Evolutionary conservation across 2,329 filamentous ascomycete species (phyloP), one percentile per base, ranked within the genome.

Genomic region (Xylaria multiplex): DNA sequence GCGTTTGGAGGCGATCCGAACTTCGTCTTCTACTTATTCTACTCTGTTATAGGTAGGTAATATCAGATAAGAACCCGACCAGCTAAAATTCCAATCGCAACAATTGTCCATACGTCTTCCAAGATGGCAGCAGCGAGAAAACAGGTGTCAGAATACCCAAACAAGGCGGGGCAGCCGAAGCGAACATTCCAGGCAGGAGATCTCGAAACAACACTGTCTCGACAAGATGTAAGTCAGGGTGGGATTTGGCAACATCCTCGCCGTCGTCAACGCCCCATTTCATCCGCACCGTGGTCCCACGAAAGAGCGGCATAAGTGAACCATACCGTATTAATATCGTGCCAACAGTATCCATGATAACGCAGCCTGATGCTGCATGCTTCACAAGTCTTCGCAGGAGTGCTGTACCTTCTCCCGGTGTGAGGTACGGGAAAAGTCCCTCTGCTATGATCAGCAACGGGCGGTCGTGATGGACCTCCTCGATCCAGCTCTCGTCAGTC

Each of bases 351-450:
- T 70, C 68, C 45, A 64, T 43, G 13, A 64, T 35, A n/a, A 69
- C n/a, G 22, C 49, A 35, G 14, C 67, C 67, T 7, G 65, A 48
- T 24, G 45, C 27, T 30, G 52, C 59, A 16, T 43, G 55, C 14
- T 65, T 42, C 9, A 69, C 67, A 40, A 69, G 35, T 6, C 52
- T 54, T 24, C 35, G 52, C n/a, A 69, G 54, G 7, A 69, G 35
- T 40, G 50, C 37, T 22, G 14, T 58, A 24, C 75, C 76, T 24
- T 72, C 55, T 7, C 68, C 65, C 2, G 64, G 62, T 32, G 65
- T 53, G 9, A 74, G 53, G 58, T 74, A 74, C 22, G 64, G 64
- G 37, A 72, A 65, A n/a, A 74, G 62, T 1, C 72, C 69, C 61
- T 74, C 73, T 45, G 68, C 72, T 43, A 74, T 64, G 45, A 74